Evolutionary conservation across 2,329 filamentous ascomycete genomes (phyloP), one percentile per base, ranked within the genome.

Genomic region (Fusarium hostae): DNA sequence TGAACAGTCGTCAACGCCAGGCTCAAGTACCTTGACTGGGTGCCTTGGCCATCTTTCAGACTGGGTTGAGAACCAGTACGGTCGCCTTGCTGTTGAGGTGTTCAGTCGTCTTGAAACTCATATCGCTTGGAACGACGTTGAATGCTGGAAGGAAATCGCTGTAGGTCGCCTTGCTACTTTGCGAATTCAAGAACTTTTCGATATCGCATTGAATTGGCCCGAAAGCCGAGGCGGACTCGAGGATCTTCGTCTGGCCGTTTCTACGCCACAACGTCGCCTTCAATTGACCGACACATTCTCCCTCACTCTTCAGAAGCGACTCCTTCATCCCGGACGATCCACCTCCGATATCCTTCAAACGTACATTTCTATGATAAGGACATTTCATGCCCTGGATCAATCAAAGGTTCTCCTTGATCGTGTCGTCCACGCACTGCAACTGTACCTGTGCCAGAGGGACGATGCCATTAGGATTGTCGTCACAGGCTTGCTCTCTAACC

Each of bases 381-480:
- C 91, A 0, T 94, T 95, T 72, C 91, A 93, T 76, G 87, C 89
- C 30, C 84, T 95, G 7, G 93, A 95, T 75, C 88, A 92, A 54
- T 93, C 92, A 54, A 93, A 93, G 68, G 93, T 95, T 3, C 83
- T 95, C 10, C 85, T 95, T 6, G 90, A 93, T 76, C 88, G 92
- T 41, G 92, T 95, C 47, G 91, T 92, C 12, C 88, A 89, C 51
- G 90, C 91, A 2, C 85, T 95, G 44, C 91, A 94, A 69, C 80
- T 91, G n/a, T 95, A 95, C 74, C 83, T 95, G 18, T 92, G 92
- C 74, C 90, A 91, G 64, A 87, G 92, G 59, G 92, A 94, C 66
- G 93, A 95, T 77, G 93, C 93, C 2, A 92, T 94, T 41, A 88
- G 91, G 30, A 91, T 94, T 52, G 92, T 95, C 32, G 92, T 95